phyloP scores from a whole-genome alignment of 2,329 filamentous ascomycete genomes.

The Cladosporium sp. region DNA sequence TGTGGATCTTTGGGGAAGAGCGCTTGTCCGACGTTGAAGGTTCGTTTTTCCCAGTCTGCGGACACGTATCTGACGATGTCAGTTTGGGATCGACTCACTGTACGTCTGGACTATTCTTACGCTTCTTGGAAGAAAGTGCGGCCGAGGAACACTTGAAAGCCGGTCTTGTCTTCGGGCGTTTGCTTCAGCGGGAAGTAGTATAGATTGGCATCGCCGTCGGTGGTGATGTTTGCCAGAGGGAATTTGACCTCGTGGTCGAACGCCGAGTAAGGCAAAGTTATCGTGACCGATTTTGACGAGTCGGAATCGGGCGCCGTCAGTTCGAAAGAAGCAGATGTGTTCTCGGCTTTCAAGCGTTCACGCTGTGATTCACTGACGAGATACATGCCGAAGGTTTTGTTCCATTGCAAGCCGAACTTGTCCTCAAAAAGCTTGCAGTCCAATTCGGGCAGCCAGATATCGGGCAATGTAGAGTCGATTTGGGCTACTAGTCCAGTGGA shows the following conservation, averaged over 20 bases:
- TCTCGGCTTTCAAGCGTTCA: not conserved
- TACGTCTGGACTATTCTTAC: not conserved
- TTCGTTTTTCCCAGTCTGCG: not conserved
- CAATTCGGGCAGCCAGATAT: not conserved
- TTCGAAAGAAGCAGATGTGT: not conserved
- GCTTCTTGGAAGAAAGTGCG: conserved; percentile 6
- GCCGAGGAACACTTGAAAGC: not conserved
- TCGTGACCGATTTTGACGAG: not conserved
- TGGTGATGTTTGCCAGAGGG: not conserved
- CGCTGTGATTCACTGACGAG: not conserved
- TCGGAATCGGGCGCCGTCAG: not conserved
- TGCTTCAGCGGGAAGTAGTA: conserved; percentile 1
- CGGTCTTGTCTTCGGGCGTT: not conserved
- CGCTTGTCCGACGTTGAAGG: conserved; percentile 3
- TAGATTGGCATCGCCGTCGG: not conserved
- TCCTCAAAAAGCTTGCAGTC: not conserved
- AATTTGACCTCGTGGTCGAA: not conserved
- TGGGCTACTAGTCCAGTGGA: not conserved
- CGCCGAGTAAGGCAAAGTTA: not conserved
- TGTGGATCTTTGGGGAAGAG: not conserved
- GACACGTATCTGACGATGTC: not conserved
- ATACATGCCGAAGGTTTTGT: not conserved
- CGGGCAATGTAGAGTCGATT: not conserved
- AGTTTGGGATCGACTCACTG: not conserved
- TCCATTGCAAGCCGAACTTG: not conserved